phyloP scores from a whole-genome alignment of 768 basidiomycete species.

The Tylopilus sp. region DNA sequence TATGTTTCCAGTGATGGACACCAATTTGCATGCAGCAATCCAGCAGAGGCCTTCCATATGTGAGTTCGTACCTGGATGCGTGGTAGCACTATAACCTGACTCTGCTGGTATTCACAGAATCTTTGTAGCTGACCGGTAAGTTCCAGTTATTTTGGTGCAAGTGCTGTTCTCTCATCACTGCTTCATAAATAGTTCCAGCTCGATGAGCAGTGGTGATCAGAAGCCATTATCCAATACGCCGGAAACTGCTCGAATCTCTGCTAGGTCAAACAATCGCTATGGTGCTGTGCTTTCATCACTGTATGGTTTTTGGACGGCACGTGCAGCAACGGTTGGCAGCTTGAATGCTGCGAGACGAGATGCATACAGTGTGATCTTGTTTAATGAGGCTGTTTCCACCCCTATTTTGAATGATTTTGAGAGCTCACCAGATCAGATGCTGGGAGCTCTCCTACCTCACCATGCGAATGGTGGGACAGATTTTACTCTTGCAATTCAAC shows the following conservation, averaged over 20 bases:
- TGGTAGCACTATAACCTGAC: neutral
- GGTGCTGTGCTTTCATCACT: constrained; percentile 59
- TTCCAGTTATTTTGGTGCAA: neutral
- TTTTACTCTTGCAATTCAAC: constrained; percentile 38
- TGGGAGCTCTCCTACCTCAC: constrained; percentile 36
- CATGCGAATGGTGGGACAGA: constrained; percentile 38
- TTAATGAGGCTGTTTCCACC: constrained; percentile 25
- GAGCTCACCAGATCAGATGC: constrained; percentile 42
- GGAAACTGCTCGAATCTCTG: constrained; percentile 34
- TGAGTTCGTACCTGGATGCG: constrained; percentile 35
- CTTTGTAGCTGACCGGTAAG: constrained; percentile 52
- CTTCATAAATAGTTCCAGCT: constrained; percentile 40
- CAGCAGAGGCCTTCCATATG: constrained; percentile 59
- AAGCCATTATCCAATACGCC: constrained; percentile 45
- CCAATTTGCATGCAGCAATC: constrained; percentile 51
- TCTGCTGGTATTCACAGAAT: constrained; percentile 32
- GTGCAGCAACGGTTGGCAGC: constrained; percentile 35
- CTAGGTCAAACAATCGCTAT: constrained; percentile 43
- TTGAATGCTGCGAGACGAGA: constrained; percentile 39
- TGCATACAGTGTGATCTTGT: constrained; percentile 53
- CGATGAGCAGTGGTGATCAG: constrained; percentile 44
- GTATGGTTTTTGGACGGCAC: constrained; percentile 53
- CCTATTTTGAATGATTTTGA: constrained; percentile 44
- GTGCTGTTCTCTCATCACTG: neutral
- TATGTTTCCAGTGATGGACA: constrained; percentile 59